These are phyloP conservation scores for Lathyrus tuberosus DNA, from an alignment of 306 rosid species.

Conservation along the genomic window DNA sequence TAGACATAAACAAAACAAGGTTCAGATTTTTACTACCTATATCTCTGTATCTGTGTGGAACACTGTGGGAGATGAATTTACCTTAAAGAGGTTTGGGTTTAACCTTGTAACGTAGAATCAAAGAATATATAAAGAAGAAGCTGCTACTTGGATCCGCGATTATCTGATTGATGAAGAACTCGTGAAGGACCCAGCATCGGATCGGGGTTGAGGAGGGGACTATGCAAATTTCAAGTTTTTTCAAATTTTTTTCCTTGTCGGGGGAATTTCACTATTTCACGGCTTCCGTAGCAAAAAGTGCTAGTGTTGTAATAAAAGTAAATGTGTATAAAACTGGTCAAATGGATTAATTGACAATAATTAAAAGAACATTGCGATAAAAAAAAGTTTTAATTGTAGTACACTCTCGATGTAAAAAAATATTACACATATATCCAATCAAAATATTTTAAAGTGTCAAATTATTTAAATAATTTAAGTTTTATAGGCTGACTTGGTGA, in stretches of 20 bases:
- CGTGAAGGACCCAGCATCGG: neutral
- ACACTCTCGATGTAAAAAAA: too few relatives aligned
- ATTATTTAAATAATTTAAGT: too few relatives aligned
- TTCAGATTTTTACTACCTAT: conserved; percentile 5
- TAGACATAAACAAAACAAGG: conserved; percentile 1
- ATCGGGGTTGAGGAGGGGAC: conserved; percentile 2
- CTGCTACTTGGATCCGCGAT: conserved; percentile 24
- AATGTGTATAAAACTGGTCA: too few relatives aligned
- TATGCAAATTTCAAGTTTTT: neutral
- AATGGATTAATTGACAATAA: too few relatives aligned
- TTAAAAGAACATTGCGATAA: too few relatives aligned
- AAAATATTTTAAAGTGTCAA: too few relatives aligned
- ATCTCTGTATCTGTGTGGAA: neutral
- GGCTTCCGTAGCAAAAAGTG: neutral
- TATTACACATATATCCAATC: too few relatives aligned
- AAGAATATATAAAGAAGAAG: neutral
- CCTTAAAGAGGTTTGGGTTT: neutral
- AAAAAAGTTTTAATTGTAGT: too few relatives aligned
- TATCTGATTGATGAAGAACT: conserved; percentile 24
- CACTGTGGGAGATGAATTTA: conserved; percentile 21
- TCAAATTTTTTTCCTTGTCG: neutral
- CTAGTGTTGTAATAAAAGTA: too few relatives aligned
- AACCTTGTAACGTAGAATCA: neutral
- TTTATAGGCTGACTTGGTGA: too few relatives aligned
- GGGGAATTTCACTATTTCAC: neutral